Percentiles rank a stretch among this genome's conserved stretches.
Evolutionary conservation across 805 yeast species (phyloP).

Genomic region (Kuraishia ogatae): DNA sequence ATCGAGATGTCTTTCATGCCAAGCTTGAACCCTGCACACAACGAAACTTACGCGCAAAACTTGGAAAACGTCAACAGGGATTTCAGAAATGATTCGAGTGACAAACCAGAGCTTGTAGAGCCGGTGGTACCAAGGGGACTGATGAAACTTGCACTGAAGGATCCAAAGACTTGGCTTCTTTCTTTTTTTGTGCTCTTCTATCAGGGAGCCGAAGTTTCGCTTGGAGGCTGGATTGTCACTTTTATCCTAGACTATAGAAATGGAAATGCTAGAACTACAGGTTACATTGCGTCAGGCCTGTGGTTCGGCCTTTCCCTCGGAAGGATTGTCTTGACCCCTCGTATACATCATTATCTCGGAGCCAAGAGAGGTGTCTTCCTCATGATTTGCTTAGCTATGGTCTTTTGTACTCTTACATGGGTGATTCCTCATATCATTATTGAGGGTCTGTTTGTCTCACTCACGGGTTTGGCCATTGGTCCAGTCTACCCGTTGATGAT

Average conservation of each 20-base stretch:
- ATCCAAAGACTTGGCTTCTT: conserved; percentile 35
- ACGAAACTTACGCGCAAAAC: background rate
- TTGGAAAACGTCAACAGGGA: conserved; percentile 2
- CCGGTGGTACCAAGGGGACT: conserved; percentile 18
- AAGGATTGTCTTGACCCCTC: conserved; percentile 39
- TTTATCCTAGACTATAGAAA: conserved; percentile 47
- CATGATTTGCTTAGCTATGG: conserved; percentile 24
- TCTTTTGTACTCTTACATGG: conserved; percentile 38
- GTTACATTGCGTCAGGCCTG: conserved; percentile 60
- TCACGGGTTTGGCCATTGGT: conserved; percentile 55
- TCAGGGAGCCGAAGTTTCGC: conserved; percentile 60
- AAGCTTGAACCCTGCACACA: background rate
- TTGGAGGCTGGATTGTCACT: conserved; percentile 68
- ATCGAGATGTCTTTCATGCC: conserved; percentile 11
- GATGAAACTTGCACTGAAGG: conserved; percentile 29
- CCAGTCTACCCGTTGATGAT: conserved; percentile 55
- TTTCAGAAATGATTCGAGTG: background rate
- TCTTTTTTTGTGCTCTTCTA: conserved; percentile 51
- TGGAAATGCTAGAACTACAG: conserved; percentile 37
- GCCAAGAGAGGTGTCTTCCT: conserved; percentile 34
- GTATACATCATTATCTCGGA: conserved; percentile 30
- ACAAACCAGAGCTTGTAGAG: conserved; percentile 7
- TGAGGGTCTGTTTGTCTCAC: conserved; percentile 37
- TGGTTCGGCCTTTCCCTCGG: conserved; percentile 70
- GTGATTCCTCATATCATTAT: conserved; percentile 31